Base-by-base conservation (phyloP, 345 rosid species). In the Acer negundo region DNA sequence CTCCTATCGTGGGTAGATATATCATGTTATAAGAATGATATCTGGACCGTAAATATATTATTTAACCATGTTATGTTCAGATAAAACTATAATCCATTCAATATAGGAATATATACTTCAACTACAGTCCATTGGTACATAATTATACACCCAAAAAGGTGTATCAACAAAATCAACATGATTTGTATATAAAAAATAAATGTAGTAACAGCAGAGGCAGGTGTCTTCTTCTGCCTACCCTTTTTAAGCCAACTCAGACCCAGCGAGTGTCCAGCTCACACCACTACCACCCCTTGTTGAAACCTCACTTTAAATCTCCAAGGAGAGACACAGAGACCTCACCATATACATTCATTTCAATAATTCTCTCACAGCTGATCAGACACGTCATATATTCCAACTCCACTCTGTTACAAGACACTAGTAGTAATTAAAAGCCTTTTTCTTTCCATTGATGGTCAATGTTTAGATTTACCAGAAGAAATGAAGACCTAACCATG, bases 221-320 rank as follows among this genome's bases (percentile, higher is more conserved):
- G 53, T 22, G 72, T 51, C 10, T 10, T 42, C 47, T 6, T 28
- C 4, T 59, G 62, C 8, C 23, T 49, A 49, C 8, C 9, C 40
- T 46, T 64, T 58, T 51, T 0, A 16, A 59, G 84, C 85, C 89
- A 86, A 76, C 85, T 75, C 81, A 82, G 38, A 66, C 55, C 12
- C 64, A 7, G 67, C 47, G 77, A 31, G 77, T 65, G 63, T 65
- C 86, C 85, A 82, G 80, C 82, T 86, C 80, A 79, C 72, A 55
- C 74, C 78, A 62, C 65, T 23, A n/a, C 17, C 47, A 68, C 77
- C 77, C 80, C 77, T 70, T 12, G 35, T 55, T 22, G 73, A 56
- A 73, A 40, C 69, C 31, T 38, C 55, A 53, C 0, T 2, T 9
- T 2, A 22, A 10, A 4, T 35, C 38, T 35, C 38, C 38, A 35